Base-by-base conservation (phyloP, 768 basidiomycete species). In the Serpula lacrymans region DNA sequence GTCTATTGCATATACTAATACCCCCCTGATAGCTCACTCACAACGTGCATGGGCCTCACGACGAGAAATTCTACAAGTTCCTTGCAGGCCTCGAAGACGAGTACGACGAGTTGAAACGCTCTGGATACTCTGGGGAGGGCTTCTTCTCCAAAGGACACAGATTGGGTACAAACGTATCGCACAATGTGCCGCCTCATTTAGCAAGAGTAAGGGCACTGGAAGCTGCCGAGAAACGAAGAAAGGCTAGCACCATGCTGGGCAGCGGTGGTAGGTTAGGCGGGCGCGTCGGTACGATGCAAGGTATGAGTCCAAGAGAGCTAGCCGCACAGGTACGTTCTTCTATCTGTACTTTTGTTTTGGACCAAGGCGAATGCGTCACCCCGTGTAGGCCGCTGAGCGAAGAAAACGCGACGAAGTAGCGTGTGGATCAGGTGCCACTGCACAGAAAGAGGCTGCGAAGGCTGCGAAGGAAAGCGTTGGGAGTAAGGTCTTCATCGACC, bases 101-200 rank as follows among this genome's bases (percentile, higher is more conserved):
- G 64, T 93, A 84, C 50, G 85, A 88, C 28, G 79, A 72, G 3
- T 71, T 96, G 5, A 80, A 82, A 49, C 71, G 80, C 14, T 81
- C 79, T 11, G 94, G 93, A 0, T 97, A 93, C 60, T 70, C 83
- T 5, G 92, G 94, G 11, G 93, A 96, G 61, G 94, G 93, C 3
- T 97, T 96, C 74, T 80, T 80, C 58, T 71, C 83, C 18, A 65
- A 72, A n/a, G 94, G 94, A 1, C 69, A 69, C 10, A 67, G 82
- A 18, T 57, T 97, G 1, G 89, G 91, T n/a, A 52, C 52, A 5
- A 75, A 78, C 23, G 63, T 82, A 14, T 81, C 82, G 2, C 88
- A 85, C 50, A 69, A 88, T 55, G 54, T 86, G 0, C 78, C 88
- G 2, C 75, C 73, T 10, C 74, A 84, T 52, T 44, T 83, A 20